Base-by-base conservation (phyloP, 75 land plant genomes). In the Ceratopteris richardii region DNA sequence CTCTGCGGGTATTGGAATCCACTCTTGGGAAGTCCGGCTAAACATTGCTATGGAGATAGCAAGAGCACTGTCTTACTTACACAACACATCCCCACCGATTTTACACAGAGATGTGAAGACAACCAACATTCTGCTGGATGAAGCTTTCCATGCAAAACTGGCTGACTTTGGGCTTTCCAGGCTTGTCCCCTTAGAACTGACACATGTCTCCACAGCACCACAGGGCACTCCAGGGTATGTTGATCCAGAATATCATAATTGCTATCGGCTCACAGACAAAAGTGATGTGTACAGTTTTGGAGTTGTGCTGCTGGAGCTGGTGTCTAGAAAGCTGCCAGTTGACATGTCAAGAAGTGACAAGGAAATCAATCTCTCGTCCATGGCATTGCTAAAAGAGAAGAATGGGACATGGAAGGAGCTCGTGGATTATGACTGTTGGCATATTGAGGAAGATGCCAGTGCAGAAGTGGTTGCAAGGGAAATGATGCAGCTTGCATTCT, bases 31-130 rank as follows among this genome's bases (percentile, higher is more conserved):
- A 26, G 40, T 52, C 13, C 31, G 60, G 31, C 51, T 66, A 23
- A 22, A 28, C 0, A 57, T 66, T 19, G 60, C 60, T 17, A 14
- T 21, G 14, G 48, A 66, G 30, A 56, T 37, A 11, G 61, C 68
- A 24, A 29, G 44, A 28, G 61, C 48, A 1, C 31, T 57, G 22
- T 17, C 20, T 13, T 58, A 57, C 44, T 51, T 57, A 5, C 68
- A 66, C 39, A 48, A n/a, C 22, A 22, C 31, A 1, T 56, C 24
- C 6, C 60, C 60, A 1, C 46, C 52, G 1, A 54, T 64, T 37
- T 54, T 51, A 21, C 66, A 64, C 41, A 58, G 66, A 17, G 66
- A 64, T 23, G 57, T 64, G 21, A 64, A 64, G 57, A 51, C 66
- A 1, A 53, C 42, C 57, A 64, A 64, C 43, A 64, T 64, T 21